Conservation (phyloP, 2,329 filamentous ascomycete genomes). For the Hypomyces rosellus region DNA sequence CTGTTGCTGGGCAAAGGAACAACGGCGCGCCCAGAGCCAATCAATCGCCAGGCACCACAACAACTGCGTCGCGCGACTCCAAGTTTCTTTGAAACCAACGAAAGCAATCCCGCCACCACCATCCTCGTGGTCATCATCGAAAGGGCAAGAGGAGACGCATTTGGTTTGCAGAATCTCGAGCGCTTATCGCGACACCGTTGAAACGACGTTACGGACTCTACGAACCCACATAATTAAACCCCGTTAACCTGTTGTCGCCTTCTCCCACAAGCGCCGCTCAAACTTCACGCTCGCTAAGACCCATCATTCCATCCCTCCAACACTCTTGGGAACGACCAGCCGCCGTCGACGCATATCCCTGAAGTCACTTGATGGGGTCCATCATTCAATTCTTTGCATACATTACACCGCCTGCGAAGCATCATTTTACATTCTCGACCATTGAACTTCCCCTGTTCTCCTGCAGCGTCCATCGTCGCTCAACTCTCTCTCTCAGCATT, state of each 20-base stretch:
- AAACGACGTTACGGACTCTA: too few relatives aligned
- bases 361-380: background rate
- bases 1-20: slow-evolving; percentile 21
- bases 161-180: too few relatives aligned
- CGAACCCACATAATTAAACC: too few relatives aligned
- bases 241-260: background rate
- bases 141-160: too few relatives aligned
- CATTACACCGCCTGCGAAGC: background rate
- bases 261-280: slow-evolving; percentile 2
- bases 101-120: background rate
- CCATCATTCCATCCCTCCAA: slow-evolving; percentile 8
- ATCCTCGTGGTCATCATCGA: background rate
- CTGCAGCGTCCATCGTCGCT: background rate
- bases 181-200: too few relatives aligned
- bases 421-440: too few relatives aligned
- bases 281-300: slow-evolving; percentile 10
- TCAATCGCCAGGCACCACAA: slow-evolving; percentile 12
- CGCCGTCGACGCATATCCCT: background rate
- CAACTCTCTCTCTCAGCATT: background rate
- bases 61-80: slow-evolving; percentile 12
- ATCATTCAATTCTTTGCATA: background rate
- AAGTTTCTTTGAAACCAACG: background rate
- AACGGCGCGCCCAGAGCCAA: slow-evolving; percentile 11
- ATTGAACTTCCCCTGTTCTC: background rate
- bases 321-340: background rate